Evolutionary conservation across 306 rosid species (phyloP).

Genomic region (Ormosia emarginata): DNA sequence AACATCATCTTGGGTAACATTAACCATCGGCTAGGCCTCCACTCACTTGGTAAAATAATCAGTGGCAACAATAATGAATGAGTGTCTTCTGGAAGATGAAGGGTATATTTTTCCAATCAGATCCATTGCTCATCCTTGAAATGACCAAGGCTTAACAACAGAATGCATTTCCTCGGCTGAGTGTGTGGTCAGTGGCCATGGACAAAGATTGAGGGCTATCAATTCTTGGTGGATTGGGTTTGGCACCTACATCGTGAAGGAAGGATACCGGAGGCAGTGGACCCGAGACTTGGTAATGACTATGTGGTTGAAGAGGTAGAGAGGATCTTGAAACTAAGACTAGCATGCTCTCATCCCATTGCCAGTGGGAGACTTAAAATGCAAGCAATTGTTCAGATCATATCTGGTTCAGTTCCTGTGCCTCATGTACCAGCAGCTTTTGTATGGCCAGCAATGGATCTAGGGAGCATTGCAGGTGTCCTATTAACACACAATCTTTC

Average conservation of each 20-base stretch:
- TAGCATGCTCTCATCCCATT: conserved; percentile 66
- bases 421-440: conserved; percentile 60
- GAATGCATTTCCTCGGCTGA: too few relatives aligned
- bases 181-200: conserved; percentile 71
- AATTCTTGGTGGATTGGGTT: conserved; percentile 64
- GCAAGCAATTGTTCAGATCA: conserved; percentile 54
- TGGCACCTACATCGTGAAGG: conserved; percentile 63
- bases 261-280: conserved; percentile 50
- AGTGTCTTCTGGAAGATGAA: too few relatives aligned
- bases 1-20: too few relatives aligned
- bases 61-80: too few relatives aligned
- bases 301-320: conserved; percentile 53
- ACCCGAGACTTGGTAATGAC: conserved; percentile 41
- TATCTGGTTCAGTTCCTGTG: conserved; percentile 51
- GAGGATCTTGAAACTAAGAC: conserved; percentile 56
- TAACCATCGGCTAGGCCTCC: too few relatives aligned
- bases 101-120: too few relatives aligned
- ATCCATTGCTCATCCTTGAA: too few relatives aligned
- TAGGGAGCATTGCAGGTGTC: conserved; percentile 26
- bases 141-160: too few relatives aligned
- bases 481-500: conserved; percentile 18
- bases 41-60: too few relatives aligned
- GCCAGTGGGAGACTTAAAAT: conserved; percentile 61
- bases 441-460: conserved; percentile 56
- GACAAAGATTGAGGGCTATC: conserved; percentile 47